Conservation (phyloP, 2,329 filamentous ascomycete genomes). For the Neoarthrinium moseri region DNA sequence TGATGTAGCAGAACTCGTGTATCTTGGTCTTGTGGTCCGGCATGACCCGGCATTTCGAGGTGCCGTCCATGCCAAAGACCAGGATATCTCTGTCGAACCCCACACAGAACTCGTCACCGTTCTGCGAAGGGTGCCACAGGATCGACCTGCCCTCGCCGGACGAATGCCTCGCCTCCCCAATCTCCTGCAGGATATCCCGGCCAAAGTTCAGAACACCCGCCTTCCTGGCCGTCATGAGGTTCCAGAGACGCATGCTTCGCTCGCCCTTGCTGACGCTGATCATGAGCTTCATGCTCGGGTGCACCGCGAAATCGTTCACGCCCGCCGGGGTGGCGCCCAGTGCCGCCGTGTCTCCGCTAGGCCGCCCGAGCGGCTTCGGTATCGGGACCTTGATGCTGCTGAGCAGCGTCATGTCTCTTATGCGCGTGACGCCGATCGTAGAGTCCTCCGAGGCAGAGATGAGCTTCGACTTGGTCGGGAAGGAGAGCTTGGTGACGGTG, state of each 20-base stretch:
- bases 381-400: constrained; percentile 87
- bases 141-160: constrained; percentile 82
- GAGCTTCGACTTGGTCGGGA: constrained; percentile 84
- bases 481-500: constrained; percentile 75
- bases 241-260: constrained; percentile 91
- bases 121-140: constrained; percentile 68
- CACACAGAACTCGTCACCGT: constrained; percentile 79
- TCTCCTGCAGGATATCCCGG: constrained; percentile 67
- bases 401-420: constrained; percentile 85
- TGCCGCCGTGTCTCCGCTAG: constrained; percentile 86
- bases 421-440: constrained; percentile 82
- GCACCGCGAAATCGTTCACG: constrained; percentile 91
- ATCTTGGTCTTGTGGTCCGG: constrained; percentile 72
- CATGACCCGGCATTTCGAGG: constrained; percentile 72
- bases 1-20: constrained; percentile 76
- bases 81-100: constrained; percentile 83
- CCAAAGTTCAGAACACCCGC: constrained; percentile 88
- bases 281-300: constrained; percentile 96
- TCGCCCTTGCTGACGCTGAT: constrained; percentile 89
- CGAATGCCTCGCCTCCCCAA: constrained; percentile 73
- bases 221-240: constrained; percentile 93
- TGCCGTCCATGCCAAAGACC: constrained; percentile 86
- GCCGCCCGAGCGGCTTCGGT: constrained; percentile 75
- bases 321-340: constrained; percentile 80
- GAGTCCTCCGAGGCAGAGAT: constrained; percentile 89